Base-by-base conservation (phyloP, 140 eudicot species). In the Erigeron philadelphicus region DNA sequence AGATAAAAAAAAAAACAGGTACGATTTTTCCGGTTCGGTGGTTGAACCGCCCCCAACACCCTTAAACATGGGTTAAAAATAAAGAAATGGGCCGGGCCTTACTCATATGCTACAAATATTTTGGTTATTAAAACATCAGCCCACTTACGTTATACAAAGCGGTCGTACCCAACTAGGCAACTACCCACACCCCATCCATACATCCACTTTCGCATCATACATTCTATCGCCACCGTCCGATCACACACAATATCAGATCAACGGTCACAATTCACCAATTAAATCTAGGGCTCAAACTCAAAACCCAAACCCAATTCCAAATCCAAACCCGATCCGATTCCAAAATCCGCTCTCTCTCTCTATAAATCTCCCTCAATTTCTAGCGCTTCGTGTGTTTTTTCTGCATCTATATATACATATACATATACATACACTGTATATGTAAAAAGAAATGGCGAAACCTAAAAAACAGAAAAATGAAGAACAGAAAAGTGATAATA, bases 391-490 rank as follows among this genome's bases (percentile, higher is more conserved):
- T 77, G 70, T 78, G 70, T 66, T 69, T 56, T 38, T 21, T 31
- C 38, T 31, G 5, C 5, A 31, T 31, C 38, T 31, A 31, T 31
- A 31, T 31, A 31, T 31, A 25, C 3, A 31, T 4, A 31, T 31
- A 2, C 4, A 31, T 31, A 31, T 4, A 11, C 11, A 48, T 68
- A 77, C 81, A 47, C 63, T 50, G 73, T 64, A 49, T 18, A 61
- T 46, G 64, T 19, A 61, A 16, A 15, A 11, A 19, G 7, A 69
- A 78, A 86, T 87, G 90, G 93, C 96, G 78, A 89, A 89, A 75
- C 84, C 95, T 64, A 80, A 84, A 40, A 87, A 86, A 81, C 89
- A 83, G 60, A 88, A 91, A 82, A 87, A 76, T 44, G 96, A 89
- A 61, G 90, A 82, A 55, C 84, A 85, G 74, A 81, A 82, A 66